Evolutionary conservation across 306 rosid genomes (phyloP), one percentile per base, ranked within the genome.

Genomic region (Sechiopsis laciniata): DNA sequence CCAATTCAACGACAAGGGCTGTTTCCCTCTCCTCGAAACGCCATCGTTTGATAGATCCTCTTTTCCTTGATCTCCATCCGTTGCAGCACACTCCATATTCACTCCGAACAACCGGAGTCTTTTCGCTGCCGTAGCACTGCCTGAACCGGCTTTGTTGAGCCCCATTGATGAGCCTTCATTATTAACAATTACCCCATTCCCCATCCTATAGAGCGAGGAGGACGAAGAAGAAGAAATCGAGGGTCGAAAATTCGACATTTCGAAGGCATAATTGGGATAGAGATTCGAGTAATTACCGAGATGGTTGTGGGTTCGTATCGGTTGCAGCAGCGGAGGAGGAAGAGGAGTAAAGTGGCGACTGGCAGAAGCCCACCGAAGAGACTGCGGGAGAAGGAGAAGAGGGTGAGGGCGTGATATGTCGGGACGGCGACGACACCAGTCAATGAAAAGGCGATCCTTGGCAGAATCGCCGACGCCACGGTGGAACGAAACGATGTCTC

Each of bases 371-470:
- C 78, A 75, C 0, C 78, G 54, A 32, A 75, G 12, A 2, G 76
- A 56, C 40, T 73, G 76, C 1, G 55, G 68, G 24, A 37, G 73
- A 57, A 45, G 52, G 15, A 72, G 74, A 4, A 51, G 42, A 50
- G 74, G 74, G 21, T 22, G 58, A 45, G 48, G 48, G 2, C 42
- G 20, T 11, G 73, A 54, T 2, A 62, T 48, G 3, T 75, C 73
- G 2, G 78, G 73, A 16, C 78, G 78, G 17, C 73, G 78, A 14
- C 78, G 72, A 7, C 46, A 40, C 78, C 78, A 75, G 20, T 75
- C 78, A 13, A 75, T 75, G 17, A 22, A 75, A 13, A 75, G 57
- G 2, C 78, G 78, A 10, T 75, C 62, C 7, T 64, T 75, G 7
- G 40, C 53, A 2, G 56, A 51, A 56, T 75, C 63, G 16, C 72